Evolutionary conservation across 176 grass and related monocot genomes (phyloP).

Genomic region (Eleusine coracana): DNA sequence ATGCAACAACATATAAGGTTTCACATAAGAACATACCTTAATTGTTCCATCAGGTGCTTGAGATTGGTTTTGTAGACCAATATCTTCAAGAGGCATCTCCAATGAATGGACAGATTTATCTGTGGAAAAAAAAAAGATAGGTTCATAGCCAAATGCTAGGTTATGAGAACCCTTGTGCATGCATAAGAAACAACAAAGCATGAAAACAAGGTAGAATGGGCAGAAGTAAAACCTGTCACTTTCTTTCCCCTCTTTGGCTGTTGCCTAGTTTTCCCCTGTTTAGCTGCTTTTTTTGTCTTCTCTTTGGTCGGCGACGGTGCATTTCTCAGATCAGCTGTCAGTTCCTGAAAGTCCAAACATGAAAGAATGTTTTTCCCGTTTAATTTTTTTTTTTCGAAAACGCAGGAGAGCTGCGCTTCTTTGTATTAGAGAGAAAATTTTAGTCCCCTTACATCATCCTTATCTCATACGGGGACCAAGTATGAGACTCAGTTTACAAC

Average conservation of each 20-base stretch:
- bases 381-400: too few relatives aligned
- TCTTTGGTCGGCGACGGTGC: slow-evolving; percentile 30
- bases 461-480: too few relatives aligned
- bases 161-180: slow-evolving; percentile 20
- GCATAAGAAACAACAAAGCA: slow-evolving; percentile 30
- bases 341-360: slow-evolving; percentile 46
- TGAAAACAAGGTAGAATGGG: slow-evolving; percentile 22
- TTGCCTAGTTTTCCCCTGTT: slow-evolving; percentile 42
- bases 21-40: slow-evolving; percentile 49
- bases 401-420: too few relatives aligned
- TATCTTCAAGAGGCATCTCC: slow-evolving; percentile 36
- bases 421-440: too few relatives aligned
- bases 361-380: not conserved
- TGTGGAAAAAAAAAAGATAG: slow-evolving; percentile 21
- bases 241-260: slow-evolving; percentile 42
- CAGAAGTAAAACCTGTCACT: slow-evolving; percentile 56
- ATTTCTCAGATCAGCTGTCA: slow-evolving; percentile 27
- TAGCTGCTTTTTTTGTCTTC: slow-evolving; percentile 41
- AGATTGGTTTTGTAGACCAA: slow-evolving; percentile 34
- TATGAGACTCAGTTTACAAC: too few relatives aligned
- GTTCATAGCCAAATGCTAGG: slow-evolving; percentile 31
- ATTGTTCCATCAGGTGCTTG: slow-evolving; percentile 24
- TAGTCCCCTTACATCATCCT: too few relatives aligned
- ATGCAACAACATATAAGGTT: slow-evolving; percentile 6
- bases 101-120: slow-evolving; percentile 35